Base-by-base conservation (phyloP, 1,284 basidiomycete species). In the Cryptococcus maquisensis region DNA sequence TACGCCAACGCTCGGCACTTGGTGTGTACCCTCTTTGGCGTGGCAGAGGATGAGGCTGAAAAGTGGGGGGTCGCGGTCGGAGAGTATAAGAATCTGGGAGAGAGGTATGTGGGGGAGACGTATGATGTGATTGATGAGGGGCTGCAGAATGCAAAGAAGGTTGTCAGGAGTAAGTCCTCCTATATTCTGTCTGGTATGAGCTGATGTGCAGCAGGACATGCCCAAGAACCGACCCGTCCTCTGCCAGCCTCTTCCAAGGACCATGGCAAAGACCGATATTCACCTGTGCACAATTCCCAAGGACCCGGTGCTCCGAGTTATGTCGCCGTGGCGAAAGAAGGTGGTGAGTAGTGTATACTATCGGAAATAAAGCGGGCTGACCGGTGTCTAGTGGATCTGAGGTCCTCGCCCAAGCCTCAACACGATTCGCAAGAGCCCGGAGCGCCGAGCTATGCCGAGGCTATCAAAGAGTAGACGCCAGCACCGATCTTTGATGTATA, bases 61-160 rank as follows among this genome's bases (percentile, higher is more conserved):
- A 47, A 56, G 15, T 45, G 57, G 35, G 68, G 68, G 28, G 43
- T 68, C 38, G 64, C 67, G 4, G 59, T 66, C 10, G 64, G 66
- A 12, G 51, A 62, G 23, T 61, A 63, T 16, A 21, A 44, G 15
- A 16, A 20, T 23, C 10, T 24, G 15, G 43, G 20, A 12, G 43
- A 23, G 21, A 44, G 43, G 24, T 21, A 24, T 16, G 24, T 44
- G 16, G 24, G 43, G 3, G 18, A 26, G 21, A 23, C 28, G 28
- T 32, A 32, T 32, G 28, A 10, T 6, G 28, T 32, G 7, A 32
- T 32, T 28, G 8, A 23, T 23, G 16, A 44, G 23, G 43, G 57
- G 53, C 51, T 59, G 57, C 21, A 49, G 42, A 23, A 51, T 56
- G 13, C 39, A 40, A 21, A 40, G n/a, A 40, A n/a, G 20, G 39